A percentile compares a stretch with the other conserved stretches of the same genome.
Conservation (phyloP, 306 rosid species). For the Lupinus albus region DNA sequence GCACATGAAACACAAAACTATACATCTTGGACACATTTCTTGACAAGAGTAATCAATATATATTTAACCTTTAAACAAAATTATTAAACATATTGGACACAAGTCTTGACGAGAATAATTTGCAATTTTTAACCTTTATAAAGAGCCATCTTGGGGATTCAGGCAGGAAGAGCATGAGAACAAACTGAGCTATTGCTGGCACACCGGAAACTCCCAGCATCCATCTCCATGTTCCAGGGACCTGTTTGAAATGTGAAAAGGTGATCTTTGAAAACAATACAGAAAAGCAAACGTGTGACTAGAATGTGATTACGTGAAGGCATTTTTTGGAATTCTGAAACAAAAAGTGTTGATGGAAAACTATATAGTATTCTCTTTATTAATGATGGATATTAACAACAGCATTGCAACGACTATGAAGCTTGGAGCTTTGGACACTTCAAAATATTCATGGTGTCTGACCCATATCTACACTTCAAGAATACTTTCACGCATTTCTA, state of each 20-base stretch:
- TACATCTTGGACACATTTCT: not conserved
- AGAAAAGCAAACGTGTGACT: not conserved
- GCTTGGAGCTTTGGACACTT: no score
- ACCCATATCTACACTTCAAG: no score
- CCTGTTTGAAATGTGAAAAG: constrained; percentile 47
- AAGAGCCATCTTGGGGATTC: constrained; percentile 97
- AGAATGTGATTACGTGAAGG: not conserved
- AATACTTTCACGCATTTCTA: no score
- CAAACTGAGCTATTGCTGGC: constrained; percentile 82
- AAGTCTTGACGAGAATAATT: not conserved
- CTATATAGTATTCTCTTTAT: not conserved
- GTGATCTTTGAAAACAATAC: not conserved
- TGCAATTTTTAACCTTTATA: constrained; percentile 52
- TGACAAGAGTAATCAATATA: not conserved
- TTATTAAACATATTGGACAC: not conserved
- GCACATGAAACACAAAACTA: constrained; percentile 32
- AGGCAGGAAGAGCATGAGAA: constrained; percentile 75
- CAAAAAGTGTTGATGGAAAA: not conserved
- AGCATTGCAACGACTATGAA: no score
- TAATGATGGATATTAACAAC: not conserved
- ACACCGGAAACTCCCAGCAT: constrained; percentile 87
- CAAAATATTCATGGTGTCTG: no score
- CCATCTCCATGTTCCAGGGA: constrained; percentile 96
- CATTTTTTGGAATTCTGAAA: not conserved
- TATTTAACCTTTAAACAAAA: constrained; percentile 50